Conservation (phyloP, 2,329 filamentous ascomycete species). For the Pseudogymnoascus sp. region DNA sequence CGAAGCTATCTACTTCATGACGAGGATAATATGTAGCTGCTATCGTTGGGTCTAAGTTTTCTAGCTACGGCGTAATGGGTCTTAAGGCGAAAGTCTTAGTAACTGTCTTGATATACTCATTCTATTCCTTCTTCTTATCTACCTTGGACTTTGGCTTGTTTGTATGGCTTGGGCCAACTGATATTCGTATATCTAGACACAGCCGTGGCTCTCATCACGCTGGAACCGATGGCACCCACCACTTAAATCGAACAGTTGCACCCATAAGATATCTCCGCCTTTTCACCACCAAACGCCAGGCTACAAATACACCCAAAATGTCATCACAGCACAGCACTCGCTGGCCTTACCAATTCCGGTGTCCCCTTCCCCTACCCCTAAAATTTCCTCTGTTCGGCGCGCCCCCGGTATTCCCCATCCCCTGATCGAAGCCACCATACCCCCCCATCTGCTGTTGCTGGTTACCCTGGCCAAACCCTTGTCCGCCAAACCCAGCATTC, state of each 20-base stretch:
- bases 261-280: not conserved
- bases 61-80: no score
- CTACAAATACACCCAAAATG: slow-evolving; percentile 4
- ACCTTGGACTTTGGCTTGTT: no score
- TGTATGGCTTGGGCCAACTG: not conserved
- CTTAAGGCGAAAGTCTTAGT: no score
- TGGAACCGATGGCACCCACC: not conserved
- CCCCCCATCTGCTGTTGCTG: slow-evolving; percentile 21
- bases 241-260: not conserved
- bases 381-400: slow-evolving; percentile 19
- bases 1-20: no score
- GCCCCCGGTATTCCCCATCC: slow-evolving; percentile 19
- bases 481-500: slow-evolving; percentile 40
- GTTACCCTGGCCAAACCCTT: slow-evolving; percentile 35
- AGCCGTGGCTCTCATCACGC: not conserved
- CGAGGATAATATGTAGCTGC: no score
- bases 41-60: no score
- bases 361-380: slow-evolving; percentile 24
- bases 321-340: not conserved
- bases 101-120: no score
- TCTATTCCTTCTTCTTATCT: no score
- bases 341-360: not conserved
- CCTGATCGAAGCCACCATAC: slow-evolving; percentile 25
- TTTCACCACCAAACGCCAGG: slow-evolving; percentile 3
- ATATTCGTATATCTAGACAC: not conserved